Base-by-base conservation (phyloP, 1,139 yeast species). In the Debaryomyces robertsiae region DNA sequence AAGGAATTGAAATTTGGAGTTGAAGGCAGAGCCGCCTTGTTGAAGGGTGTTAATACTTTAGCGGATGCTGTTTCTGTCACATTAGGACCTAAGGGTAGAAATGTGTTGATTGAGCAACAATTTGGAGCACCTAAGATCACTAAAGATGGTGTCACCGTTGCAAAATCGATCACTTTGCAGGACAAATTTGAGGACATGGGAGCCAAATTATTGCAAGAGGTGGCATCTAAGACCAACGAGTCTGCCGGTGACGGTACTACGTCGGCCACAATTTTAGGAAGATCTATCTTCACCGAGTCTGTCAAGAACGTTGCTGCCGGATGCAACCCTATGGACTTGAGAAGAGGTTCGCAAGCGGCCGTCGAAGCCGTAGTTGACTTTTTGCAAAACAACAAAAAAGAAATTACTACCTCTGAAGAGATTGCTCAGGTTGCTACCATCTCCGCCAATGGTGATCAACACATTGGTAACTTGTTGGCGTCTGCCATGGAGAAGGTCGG, bases 191-290 rank as follows among this genome's bases (percentile, higher is more conserved):
- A 93, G 75, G 95, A 93, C 71, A 75, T 89, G 74, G 98, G 98
- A 50, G 98, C 98, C 50, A 88, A 88, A 70, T 79, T 93, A 56
- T 77, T 93, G 62, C 98, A 93, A 72, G 98, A 93, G 65, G 98
- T 93, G 54, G 98, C 98, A 39, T 84, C 96, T 57, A 93, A 90
- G 80, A 93, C 98, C 60, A 93, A 93, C 69, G 98, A 93, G 74
- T 80, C 89, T 56, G 98, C 98, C 48, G 98, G 98, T 76, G 98
- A 93, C 61, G 98, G 98, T 75, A 93, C 98, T 54, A 93, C 98
- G 38, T 86, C 96, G 38, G 98, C 98, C 57, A 93, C 98, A 45
- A 95, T 93, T 43, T 79, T 93, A 54, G 98, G 98, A 57, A 86
- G 96, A 72, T 89, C 97, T 46, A 93, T 93, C 57, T 93, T 93